Conservation (phyloP, 495 filamentous ascomycete species). For the Aspergillus cavernicola region DNA sequence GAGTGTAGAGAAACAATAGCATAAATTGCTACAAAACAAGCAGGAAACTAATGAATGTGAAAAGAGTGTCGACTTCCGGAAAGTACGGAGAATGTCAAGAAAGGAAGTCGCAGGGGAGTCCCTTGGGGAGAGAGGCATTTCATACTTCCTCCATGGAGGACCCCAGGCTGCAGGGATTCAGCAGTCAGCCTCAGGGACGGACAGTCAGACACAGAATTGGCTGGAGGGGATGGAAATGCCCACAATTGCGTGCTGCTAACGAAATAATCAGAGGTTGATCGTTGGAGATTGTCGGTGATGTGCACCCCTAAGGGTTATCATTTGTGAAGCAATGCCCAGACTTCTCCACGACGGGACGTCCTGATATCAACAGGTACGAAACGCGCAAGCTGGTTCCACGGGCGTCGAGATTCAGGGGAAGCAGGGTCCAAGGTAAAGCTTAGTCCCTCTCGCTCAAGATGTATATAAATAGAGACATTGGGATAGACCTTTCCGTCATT, state of each 20-base stretch:
- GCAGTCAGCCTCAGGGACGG: background rate
- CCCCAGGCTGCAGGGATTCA: slow-evolving; percentile 5
- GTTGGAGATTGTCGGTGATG: slow-evolving; percentile 14
- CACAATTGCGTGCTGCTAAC: slow-evolving; percentile 13
- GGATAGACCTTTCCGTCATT: background rate
- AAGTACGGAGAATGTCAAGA: too few relatives aligned
- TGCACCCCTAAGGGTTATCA: slow-evolving; percentile 9
- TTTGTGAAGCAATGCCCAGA: slow-evolving; percentile 6
- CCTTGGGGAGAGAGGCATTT: background rate
- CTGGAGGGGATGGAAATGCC: background rate
- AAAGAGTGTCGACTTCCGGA: too few relatives aligned
- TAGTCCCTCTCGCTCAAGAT: background rate
- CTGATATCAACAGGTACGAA: slow-evolving; percentile 17
- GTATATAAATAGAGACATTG: slow-evolving; percentile 11
- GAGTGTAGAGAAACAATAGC: slow-evolving; percentile 4
- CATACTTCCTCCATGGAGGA: slow-evolving; percentile 2
- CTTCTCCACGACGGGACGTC: slow-evolving; percentile 6
- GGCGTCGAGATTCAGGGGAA: slow-evolving; percentile 6
- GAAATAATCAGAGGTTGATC: slow-evolving; percentile 13
- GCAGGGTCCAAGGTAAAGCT: slow-evolving; percentile 1
- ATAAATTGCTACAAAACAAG: background rate
- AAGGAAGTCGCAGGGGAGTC: background rate
- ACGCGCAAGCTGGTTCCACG: slow-evolving; percentile 25
- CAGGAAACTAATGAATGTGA: slow-evolving; percentile 1
- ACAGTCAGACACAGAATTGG: background rate